Percentiles rank a stretch among this genome's conserved stretches.
Evolutionary conservation across 1,139 yeast genomes (phyloP).

Genomic region (Taphrina wiesneri): DNA sequence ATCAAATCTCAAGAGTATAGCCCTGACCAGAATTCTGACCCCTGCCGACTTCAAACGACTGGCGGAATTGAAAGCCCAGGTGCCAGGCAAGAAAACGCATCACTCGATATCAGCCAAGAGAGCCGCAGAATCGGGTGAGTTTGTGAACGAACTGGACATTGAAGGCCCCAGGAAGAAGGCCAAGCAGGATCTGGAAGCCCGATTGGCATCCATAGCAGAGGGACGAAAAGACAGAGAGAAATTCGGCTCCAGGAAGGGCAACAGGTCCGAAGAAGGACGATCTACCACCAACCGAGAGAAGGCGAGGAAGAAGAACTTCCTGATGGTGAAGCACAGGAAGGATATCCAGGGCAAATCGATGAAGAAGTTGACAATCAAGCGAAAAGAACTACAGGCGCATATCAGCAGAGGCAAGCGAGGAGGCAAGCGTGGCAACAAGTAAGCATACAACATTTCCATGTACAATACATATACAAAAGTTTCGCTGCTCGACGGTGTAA

Average conservation of each 20-base stretch:
- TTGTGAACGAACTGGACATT: constrained; percentile 74
- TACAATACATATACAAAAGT: not conserved
- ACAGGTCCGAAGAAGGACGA: constrained; percentile 63
- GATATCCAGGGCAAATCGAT: constrained; percentile 92
- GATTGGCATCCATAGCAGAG: constrained; percentile 80
- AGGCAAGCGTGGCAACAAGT: constrained; percentile 30
- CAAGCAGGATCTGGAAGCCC: constrained; percentile 86
- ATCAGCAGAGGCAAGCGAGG: constrained; percentile 33
- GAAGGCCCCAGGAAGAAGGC: constrained; percentile 75
- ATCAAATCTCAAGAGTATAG: constrained; percentile 54
- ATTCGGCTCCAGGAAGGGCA: constrained; percentile 84
- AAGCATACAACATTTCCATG: not conserved
- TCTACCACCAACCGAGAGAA: constrained; percentile 95
- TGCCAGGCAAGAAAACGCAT: constrained; percentile 31
- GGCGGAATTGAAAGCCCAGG: constrained; percentile 69
- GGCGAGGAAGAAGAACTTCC: constrained; percentile 97
- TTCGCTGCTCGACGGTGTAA: too few species aligned
- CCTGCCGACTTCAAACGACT: constrained; percentile 97
- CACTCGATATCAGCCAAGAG: constrained; percentile 20
- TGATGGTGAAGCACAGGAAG: constrained; percentile 95
- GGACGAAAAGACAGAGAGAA: constrained; percentile 92
- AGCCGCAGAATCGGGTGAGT: constrained; percentile 50
- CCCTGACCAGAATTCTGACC: constrained; percentile 76
- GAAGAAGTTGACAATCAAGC: constrained; percentile 86
- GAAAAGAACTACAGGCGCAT: constrained; percentile 80